These are phyloP conservation scores for Tripterygium wilfordii DNA, from an alignment of 177 flowering plant genomes.

Conservation along the genomic window DNA sequence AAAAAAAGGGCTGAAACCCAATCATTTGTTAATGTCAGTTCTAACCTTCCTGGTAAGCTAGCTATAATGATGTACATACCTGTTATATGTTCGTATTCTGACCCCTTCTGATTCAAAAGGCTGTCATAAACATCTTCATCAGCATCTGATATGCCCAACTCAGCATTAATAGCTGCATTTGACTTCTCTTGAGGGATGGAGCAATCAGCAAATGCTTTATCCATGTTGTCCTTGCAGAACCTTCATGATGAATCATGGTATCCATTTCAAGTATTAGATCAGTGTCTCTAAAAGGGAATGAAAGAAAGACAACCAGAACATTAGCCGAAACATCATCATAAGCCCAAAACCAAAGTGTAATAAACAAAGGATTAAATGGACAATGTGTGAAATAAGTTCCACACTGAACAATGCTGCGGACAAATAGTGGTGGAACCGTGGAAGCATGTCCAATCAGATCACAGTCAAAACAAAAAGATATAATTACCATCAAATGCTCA, in stretches of 20 bases:
- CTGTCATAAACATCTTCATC: constrained; percentile 60
- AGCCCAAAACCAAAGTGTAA: too few relatives aligned
- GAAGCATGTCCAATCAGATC: too few relatives aligned
- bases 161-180: constrained; percentile 86
- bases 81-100: constrained; percentile 21
- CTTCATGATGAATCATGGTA: constrained; percentile 25
- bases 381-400: too few relatives aligned
- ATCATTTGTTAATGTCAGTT: constrained; percentile 1
- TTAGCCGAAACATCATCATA: too few relatives aligned
- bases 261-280: not conserved
- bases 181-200: constrained; percentile 93
- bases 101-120: constrained; percentile 16
- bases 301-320: too few relatives aligned
- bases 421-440: too few relatives aligned
- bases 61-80: constrained; percentile 28
- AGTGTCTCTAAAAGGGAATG: too few relatives aligned
- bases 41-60: not conserved
- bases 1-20: not conserved
- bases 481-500: too few relatives aligned
- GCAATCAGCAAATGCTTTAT: constrained; percentile 80
- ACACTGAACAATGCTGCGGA: too few relatives aligned
- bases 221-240: constrained; percentile 86
- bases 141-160: constrained; percentile 83
- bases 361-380: too few relatives aligned
- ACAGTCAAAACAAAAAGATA: too few relatives aligned